Conservation (phyloP, 805 yeast genomes). For the Naumovozyma dairenensis region DNA sequence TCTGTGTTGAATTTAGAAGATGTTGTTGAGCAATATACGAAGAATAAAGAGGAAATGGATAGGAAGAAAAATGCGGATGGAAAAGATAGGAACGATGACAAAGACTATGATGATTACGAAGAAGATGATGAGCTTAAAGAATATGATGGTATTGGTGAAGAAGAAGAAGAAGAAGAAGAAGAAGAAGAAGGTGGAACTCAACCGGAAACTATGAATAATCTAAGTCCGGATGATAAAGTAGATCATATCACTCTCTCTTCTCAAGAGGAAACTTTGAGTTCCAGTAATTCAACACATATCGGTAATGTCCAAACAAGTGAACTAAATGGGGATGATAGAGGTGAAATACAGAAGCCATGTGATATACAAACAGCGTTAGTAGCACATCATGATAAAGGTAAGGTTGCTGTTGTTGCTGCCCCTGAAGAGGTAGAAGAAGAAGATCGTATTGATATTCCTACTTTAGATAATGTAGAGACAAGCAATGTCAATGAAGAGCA, state of each 20-base stretch:
- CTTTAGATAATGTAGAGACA: slow-evolving; percentile 4
- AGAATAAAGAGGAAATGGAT: too few relatives aligned
- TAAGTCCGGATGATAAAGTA: too few relatives aligned
- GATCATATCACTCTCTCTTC: too few relatives aligned
- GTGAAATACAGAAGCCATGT: too few relatives aligned
- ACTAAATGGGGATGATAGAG: not conserved
- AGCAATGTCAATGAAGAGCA: slow-evolving; percentile 7
- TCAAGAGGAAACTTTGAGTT: too few relatives aligned
- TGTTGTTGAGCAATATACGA: slow-evolving; percentile 11
- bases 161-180: slow-evolving; percentile 8
- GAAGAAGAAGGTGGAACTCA: slow-evolving; percentile 16
- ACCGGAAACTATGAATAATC: slow-evolving; percentile 7
- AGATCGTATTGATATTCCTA: slow-evolving; percentile 11
- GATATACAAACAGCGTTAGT: too few relatives aligned
- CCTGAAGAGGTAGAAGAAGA: too few relatives aligned
- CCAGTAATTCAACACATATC: too few relatives aligned
- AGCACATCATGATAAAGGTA: too few relatives aligned
- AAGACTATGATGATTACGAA: too few relatives aligned
- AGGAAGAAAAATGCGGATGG: slow-evolving; percentile 13
- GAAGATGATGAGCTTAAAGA: slow-evolving; percentile 14
- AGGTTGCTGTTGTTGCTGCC: too few relatives aligned
- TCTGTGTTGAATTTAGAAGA: slow-evolving; percentile 21
- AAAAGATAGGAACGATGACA: slow-evolving; percentile 31
- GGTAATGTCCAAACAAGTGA: too few relatives aligned
- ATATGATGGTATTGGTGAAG: not conserved